Conservation (phyloP, 345 rosid genomes). For the Tarenaya hassleriana region DNA sequence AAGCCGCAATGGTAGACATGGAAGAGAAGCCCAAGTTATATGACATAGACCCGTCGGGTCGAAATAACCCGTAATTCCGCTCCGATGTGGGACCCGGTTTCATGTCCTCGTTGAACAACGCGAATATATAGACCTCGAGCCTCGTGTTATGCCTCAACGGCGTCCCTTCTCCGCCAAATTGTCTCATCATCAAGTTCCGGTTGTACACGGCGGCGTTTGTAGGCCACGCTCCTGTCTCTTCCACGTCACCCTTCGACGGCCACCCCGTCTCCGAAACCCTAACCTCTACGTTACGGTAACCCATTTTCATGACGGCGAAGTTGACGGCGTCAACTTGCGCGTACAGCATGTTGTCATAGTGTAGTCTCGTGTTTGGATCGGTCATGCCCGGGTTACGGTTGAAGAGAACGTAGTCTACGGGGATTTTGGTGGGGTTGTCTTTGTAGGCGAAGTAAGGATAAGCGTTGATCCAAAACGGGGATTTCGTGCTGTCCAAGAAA, state of each 20-base stretch:
- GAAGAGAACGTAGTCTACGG: conserved; percentile 72
- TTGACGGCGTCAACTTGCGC: conserved; percentile 84
- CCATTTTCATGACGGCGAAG: conserved; percentile 64
- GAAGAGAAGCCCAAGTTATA: conserved; percentile 79
- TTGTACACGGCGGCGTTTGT: conserved; percentile 69
- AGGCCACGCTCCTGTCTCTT: conserved; percentile 66
- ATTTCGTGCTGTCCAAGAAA: conserved; percentile 48
- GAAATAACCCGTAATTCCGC: conserved; percentile 83
- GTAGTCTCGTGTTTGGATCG: conserved; percentile 67
- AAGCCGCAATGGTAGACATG: conserved; percentile 38
- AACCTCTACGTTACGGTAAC: conserved; percentile 64
- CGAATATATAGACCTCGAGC: conserved; percentile 74
- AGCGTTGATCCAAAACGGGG: conserved; percentile 97
- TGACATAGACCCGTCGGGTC: conserved; percentile 74
- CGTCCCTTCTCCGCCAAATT: conserved; percentile 71
- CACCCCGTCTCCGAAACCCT: conserved; percentile 93
- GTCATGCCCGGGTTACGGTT: conserved; percentile 78
- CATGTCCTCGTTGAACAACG: conserved; percentile 86
- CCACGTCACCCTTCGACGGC: conserved; percentile 82
- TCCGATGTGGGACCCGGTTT: conserved; percentile 92
- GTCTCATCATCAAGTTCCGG: conserved; percentile 66
- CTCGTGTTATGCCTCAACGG: conserved; percentile 58
- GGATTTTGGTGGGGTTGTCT: conserved; percentile 41
- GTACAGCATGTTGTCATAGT: conserved; percentile 95
- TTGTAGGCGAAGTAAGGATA: too few species aligned